phyloP scores from a whole-genome alignment of 345 rosid species.

The Brassica incana region DNA sequence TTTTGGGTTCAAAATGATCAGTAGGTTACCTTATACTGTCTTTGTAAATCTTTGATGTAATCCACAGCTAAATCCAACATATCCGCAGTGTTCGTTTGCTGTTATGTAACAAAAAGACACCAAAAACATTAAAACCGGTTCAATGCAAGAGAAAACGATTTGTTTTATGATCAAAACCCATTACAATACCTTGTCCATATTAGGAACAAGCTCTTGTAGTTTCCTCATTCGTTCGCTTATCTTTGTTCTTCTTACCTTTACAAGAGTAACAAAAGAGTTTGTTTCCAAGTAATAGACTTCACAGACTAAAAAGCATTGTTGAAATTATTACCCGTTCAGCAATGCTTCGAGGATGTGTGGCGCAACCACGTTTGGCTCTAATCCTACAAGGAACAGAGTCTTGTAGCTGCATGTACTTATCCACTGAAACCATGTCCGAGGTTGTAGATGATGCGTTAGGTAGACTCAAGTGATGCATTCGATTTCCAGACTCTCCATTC shows the following conservation, averaged over 20 bases:
- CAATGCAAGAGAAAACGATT: neutral
- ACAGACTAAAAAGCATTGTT: neutral
- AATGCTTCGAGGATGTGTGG: slow-evolving; percentile 98
- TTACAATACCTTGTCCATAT: slow-evolving; percentile 90
- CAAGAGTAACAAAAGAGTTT: neutral
- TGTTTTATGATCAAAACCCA: neutral
- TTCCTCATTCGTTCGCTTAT: slow-evolving; percentile 98
- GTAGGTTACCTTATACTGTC: slow-evolving; percentile 64
- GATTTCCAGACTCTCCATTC: slow-evolving; percentile 49
- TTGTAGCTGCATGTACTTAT: slow-evolving; percentile 68
- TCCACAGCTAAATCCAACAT: slow-evolving; percentile 98
- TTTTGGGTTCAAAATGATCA: slow-evolving; percentile 5
- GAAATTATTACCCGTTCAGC: slow-evolving; percentile 80
- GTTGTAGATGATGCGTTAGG: slow-evolving; percentile 48
- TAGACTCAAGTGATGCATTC: slow-evolving; percentile 72
- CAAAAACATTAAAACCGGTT: neutral
- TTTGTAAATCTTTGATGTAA: slow-evolving; percentile 93
- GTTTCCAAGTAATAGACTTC: neutral
- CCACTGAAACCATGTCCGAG: slow-evolving; percentile 60
- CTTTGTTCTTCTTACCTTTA: slow-evolving; percentile 93
- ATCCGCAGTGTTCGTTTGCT: slow-evolving; percentile 98
- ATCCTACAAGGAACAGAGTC: slow-evolving; percentile 94
- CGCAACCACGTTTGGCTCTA: slow-evolving; percentile 97
- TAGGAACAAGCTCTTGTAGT: slow-evolving; percentile 91
- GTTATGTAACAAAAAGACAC: slow-evolving; percentile 28